Base-by-base conservation (phyloP, 2,329 filamentous ascomycete species). In the Calycina herbarum region DNA sequence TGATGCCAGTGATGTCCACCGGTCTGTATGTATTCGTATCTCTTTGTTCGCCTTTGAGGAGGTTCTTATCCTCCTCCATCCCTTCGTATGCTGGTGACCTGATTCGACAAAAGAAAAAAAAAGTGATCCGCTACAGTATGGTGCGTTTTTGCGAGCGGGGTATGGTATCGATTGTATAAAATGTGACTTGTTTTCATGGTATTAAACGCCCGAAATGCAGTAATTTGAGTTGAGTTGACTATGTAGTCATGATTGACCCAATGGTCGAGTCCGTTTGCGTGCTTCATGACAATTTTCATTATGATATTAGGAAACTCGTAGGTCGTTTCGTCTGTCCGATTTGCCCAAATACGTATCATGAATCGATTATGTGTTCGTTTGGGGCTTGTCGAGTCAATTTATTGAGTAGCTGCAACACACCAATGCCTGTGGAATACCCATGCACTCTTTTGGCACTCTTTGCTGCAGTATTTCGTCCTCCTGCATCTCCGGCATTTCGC, bases 341-440 rank as follows among this genome's bases (percentile, higher is more conserved):
- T 31, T 59, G 15, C n/a, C 24, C 40, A 15, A 15, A 38, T 24
- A 27, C 45, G n/a, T 13, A 24, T 51, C 45, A 11, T 51, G 20
- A 60, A 40, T 64, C 38, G 61, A 66, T 66, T 63, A 67, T 35
- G 58, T 61, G 45, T 51, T 24, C 40, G 54, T 54, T 56, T 54
- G 24, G 29, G 31, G 10, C 20, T 57, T 10, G 17, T 27, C 13
- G 42, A 27, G 11, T 20, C 24, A 40, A 29, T 58, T 35, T 71
- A 75, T 63, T 75, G 73, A 59, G 72, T 71, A 40, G 91, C 91
- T 66, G 90, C 89, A 66, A 95, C 90, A 77, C 95, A 99, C 95
- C 95, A 99, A 80, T 98, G 96, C 67, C 95, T 89, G 77, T 99
- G 95, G 79, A 93, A 98, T 33, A 95, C 93, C 95, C 95, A 99